Evolutionary conservation across 371 early-diverging fungal genomes (phyloP).

Genomic region (Sanchytrium tribonematis): DNA sequence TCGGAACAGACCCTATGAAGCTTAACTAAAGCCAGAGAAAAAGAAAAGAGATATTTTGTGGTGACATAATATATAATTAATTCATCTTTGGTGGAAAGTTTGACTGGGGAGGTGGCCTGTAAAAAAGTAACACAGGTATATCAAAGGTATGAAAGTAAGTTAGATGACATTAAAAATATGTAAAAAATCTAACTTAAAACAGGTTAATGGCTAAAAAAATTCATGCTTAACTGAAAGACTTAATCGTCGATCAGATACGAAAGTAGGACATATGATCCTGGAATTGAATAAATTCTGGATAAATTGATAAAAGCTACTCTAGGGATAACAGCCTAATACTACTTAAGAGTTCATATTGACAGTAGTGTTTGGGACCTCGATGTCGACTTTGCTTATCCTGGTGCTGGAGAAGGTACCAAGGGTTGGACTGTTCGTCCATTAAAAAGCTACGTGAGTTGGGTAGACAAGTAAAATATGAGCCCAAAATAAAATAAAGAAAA

Average conservation of each 20-base stretch:
- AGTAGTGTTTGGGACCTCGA: slow-evolving; percentile 23
- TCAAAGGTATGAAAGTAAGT: background rate
- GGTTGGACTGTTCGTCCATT: slow-evolving; percentile 12
- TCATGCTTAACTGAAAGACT: slow-evolving; percentile 19
- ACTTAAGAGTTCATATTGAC: slow-evolving; percentile 20
- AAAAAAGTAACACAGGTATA: slow-evolving; percentile 12
- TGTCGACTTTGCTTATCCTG: slow-evolving; percentile 13
- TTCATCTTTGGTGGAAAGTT: slow-evolving; percentile 18
- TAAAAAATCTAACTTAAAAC: slow-evolving; percentile 14
- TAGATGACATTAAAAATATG: background rate
- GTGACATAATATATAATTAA: slow-evolving; percentile 3
- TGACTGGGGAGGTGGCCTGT: slow-evolving; percentile 27
- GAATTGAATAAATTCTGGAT: slow-evolving; percentile 17
- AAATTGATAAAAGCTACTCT: slow-evolving; percentile 20
- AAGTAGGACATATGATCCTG: slow-evolving; percentile 27
- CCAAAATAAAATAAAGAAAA: too few species aligned
- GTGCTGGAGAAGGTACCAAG: slow-evolving; percentile 4
- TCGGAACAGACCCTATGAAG: slow-evolving; percentile 28
- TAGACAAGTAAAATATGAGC: too few species aligned
- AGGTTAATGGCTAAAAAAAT: slow-evolving; percentile 21
- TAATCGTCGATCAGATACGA: slow-evolving; percentile 16
- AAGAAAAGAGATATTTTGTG: background rate
- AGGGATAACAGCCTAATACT: slow-evolving; percentile 22
- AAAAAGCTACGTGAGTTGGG: slow-evolving; percentile 16
- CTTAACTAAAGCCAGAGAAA: slow-evolving; percentile 14